Conservation (phyloP, 257 asterid genomes). For the Solanum bulbocastanum region DNA sequence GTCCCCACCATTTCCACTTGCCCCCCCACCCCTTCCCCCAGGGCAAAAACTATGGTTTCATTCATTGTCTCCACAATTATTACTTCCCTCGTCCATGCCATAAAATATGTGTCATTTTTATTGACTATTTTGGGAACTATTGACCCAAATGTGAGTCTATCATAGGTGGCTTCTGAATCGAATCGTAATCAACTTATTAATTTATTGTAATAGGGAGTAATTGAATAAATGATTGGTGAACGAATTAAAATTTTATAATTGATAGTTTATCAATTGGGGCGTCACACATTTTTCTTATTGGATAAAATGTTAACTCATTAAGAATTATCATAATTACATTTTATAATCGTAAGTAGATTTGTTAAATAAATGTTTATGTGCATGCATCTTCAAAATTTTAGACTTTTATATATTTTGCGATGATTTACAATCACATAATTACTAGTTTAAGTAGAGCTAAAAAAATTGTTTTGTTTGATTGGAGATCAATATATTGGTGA, state of each 20-base stretch:
- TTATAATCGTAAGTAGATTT: too few species aligned
- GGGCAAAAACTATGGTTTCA: neutral
- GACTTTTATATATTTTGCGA: too few species aligned
- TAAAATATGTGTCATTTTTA: neutral
- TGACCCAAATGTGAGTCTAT: neutral
- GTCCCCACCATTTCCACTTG: constrained; percentile 7
- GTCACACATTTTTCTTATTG: too few species aligned
- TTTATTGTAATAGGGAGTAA: too few species aligned
- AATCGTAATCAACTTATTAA: too few species aligned
- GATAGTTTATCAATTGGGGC: too few species aligned
- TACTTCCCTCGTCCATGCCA: neutral
- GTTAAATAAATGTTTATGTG: neutral
- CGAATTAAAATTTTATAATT: too few species aligned
- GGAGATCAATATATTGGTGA: neutral
- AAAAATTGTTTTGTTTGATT: neutral
- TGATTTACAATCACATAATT: neutral
- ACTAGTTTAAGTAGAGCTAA: neutral
- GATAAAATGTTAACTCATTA: neutral
- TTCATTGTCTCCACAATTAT: neutral
- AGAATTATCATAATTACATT: too few species aligned
- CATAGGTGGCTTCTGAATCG: too few species aligned
- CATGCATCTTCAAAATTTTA: neutral
- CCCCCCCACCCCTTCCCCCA: neutral
- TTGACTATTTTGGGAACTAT: neutral
- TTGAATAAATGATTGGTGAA: too few species aligned